Conservation (phyloP, 352 stramenopile species). For the Phytophthora fragariae region DNA sequence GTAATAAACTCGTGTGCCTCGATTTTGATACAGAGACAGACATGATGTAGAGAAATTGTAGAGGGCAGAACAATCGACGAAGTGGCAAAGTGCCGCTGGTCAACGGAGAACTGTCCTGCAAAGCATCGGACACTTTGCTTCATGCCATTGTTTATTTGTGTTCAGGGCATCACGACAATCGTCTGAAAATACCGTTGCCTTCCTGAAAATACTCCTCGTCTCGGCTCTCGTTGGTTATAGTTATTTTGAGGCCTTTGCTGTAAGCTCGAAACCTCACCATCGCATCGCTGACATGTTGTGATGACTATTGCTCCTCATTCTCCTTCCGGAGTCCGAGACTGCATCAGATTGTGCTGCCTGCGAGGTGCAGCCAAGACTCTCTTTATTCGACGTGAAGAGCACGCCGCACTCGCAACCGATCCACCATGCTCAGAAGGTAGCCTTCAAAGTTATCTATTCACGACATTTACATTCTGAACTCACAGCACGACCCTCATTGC, state of each 20-base stretch:
- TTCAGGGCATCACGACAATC: neutral
- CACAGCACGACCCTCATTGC: conserved; percentile 2
- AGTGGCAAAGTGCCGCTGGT: conserved; percentile 7
- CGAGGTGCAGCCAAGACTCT: neutral
- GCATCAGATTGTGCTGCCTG: conserved; percentile 9
- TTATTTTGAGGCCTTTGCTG: conserved; percentile 29
- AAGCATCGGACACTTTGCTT: conserved; percentile 7
- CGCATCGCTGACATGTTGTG: neutral
- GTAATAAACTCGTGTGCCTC: no score
- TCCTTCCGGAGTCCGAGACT: conserved; percentile 10
- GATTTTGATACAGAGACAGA: no score
- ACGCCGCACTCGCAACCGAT: neutral
- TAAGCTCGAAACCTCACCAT: conserved; percentile 20
- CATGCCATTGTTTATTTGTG: neutral
- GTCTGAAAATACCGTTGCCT: conserved; percentile 9
- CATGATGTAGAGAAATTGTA: no score
- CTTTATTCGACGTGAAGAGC: conserved; percentile 7
- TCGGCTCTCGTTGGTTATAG: conserved; percentile 16
- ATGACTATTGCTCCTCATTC: conserved; percentile 28
- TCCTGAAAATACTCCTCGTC: conserved; percentile 19
- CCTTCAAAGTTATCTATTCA: neutral
- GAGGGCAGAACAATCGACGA: conserved; percentile 1
- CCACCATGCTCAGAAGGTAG: conserved; percentile 32
- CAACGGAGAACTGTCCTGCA: conserved; percentile 9
- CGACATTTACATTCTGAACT: neutral